Percentiles rank a stretch among this genome's conserved stretches.
Evolutionary conservation across 345 rosid species (phyloP).

Genomic region (Citrus mangshanensis): DNA sequence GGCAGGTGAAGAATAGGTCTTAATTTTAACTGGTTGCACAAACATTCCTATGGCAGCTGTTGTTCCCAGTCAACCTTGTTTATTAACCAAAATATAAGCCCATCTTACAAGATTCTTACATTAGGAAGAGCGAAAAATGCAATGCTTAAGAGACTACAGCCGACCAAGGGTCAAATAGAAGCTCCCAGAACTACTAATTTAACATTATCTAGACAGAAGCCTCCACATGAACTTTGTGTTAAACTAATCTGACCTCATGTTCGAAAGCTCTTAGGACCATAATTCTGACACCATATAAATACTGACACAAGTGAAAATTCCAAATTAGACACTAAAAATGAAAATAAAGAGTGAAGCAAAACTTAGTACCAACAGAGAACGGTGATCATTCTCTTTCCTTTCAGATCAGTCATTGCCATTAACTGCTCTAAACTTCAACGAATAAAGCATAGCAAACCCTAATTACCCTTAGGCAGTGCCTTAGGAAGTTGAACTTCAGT

Average conservation of each 20-base stretch:
- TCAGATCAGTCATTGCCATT: background rate
- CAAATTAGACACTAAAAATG: background rate
- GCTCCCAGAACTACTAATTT: constrained; percentile 2
- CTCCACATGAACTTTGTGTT: background rate
- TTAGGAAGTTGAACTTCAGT: background rate
- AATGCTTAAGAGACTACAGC: background rate
- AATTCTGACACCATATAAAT: background rate
- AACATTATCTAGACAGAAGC: background rate
- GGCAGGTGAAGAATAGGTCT: background rate
- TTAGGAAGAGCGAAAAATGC: background rate
- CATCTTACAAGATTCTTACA: background rate
- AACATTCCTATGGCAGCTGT: background rate
- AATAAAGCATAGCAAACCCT: background rate
- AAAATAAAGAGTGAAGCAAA: background rate
- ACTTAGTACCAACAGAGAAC: background rate
- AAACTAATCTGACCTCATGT: background rate
- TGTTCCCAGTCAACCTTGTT: background rate
- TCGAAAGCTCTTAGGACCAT: background rate
- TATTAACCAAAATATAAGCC: background rate
- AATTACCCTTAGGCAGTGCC: background rate
- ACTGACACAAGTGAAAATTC: background rate
- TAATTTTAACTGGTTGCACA: background rate
- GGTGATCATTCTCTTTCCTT: constrained; percentile 5
- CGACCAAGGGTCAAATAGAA: background rate
- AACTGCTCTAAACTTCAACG: background rate